Conservation (phyloP, 1,284 basidiomycete species). For the Bjerkandera adusta region DNA sequence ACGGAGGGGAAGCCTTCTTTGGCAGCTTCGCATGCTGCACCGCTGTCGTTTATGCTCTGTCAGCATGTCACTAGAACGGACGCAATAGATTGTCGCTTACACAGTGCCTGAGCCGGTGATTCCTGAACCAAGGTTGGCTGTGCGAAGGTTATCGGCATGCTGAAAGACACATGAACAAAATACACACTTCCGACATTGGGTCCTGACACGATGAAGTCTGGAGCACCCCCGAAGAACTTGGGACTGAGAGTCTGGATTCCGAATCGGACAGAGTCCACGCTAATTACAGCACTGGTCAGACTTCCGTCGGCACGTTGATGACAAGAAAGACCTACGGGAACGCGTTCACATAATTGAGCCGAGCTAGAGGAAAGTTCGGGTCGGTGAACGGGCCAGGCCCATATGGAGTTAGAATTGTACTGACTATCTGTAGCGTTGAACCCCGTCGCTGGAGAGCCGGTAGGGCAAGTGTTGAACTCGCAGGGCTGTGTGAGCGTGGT, state of each 20-base stretch:
- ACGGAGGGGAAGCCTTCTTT: slow-evolving; percentile 45
- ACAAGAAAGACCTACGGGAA: slow-evolving; percentile 32
- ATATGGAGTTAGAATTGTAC: slow-evolving; percentile 5
- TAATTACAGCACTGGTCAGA: slow-evolving; percentile 6
- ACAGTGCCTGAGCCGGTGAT: slow-evolving; percentile 41
- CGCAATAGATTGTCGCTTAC: slow-evolving; percentile 28
- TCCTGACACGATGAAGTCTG: slow-evolving; percentile 51
- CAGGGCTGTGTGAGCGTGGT: slow-evolving; percentile 32
- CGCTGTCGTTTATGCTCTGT: slow-evolving; percentile 34
- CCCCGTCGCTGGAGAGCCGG: slow-evolving; percentile 43
- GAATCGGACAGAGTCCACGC: slow-evolving; percentile 43
- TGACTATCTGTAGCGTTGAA: slow-evolving; percentile 40
- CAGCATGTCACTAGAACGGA: slow-evolving; percentile 15
- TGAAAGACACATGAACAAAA: neutral
- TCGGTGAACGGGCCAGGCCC: neutral
- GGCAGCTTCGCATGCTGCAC: slow-evolving; percentile 47
- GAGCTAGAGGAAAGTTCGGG: slow-evolving; percentile 17
- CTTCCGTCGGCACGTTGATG: slow-evolving; percentile 20
- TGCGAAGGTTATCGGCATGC: neutral
- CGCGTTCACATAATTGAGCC: slow-evolving; percentile 35
- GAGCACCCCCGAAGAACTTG: slow-evolving; percentile 38
- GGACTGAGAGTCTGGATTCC: slow-evolving; percentile 49
- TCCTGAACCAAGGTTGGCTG: slow-evolving; percentile 38
- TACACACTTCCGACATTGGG: slow-evolving; percentile 46
- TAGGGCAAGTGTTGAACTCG: slow-evolving; percentile 41